These are phyloP conservation scores for Termitomyces sp. DNA, from an alignment of 768 basidiomycete genomes.

Conservation along the genomic window DNA sequence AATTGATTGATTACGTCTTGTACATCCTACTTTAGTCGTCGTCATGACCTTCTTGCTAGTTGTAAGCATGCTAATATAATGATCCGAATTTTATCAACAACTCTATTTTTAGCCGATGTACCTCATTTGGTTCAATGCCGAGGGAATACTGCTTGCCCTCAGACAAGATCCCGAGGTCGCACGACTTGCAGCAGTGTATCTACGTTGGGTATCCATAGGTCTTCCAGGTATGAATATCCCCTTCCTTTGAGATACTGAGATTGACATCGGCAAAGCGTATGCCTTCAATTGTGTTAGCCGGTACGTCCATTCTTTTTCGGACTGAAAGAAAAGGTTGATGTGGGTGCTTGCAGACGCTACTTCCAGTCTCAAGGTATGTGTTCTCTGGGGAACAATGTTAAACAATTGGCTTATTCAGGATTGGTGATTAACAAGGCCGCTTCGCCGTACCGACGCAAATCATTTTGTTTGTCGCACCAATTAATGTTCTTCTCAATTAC, in stretches of 20 bases:
- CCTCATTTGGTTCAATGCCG: conserved; percentile 81
- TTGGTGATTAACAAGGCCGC: conserved; percentile 39
- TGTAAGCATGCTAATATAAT: conserved; percentile 34
- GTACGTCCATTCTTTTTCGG: conserved; percentile 16
- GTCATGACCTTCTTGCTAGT: conserved; percentile 54
- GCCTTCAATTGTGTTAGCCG: conserved; percentile 48
- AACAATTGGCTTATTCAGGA: background rate
- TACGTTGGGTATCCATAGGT: conserved; percentile 71
- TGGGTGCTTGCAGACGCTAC: conserved; percentile 42
- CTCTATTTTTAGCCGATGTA: conserved; percentile 38
- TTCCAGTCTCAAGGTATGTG: conserved; percentile 75
- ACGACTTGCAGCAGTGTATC: conserved; percentile 65
- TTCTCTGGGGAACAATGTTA: background rate
- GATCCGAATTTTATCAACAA: background rate
- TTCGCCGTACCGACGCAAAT: conserved; percentile 86
- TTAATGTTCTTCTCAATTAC: conserved; percentile 82
- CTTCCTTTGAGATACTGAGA: background rate
- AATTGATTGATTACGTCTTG: background rate
- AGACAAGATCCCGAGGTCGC: conserved; percentile 86
- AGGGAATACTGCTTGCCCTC: conserved; percentile 67
- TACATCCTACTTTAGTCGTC: conserved; percentile 38
- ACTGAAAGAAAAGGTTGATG: background rate
- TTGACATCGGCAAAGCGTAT: conserved; percentile 28
- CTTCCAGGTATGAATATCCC: conserved; percentile 49
- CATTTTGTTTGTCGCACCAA: conserved; percentile 75